Base-by-base conservation (phyloP, 2,329 filamentous ascomycete species). In the Talaromyces albobiverticillius region DNA sequence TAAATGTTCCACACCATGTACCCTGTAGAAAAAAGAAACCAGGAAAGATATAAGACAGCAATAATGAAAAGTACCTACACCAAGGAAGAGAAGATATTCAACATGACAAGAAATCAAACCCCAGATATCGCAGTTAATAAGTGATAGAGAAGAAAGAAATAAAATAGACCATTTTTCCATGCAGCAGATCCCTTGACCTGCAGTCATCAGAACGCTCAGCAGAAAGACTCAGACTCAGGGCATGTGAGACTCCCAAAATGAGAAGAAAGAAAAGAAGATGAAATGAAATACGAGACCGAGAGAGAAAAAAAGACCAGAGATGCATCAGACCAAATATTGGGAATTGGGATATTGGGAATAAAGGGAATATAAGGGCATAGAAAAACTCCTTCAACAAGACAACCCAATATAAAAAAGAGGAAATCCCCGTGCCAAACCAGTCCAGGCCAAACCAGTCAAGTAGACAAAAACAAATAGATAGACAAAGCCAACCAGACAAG, bases 291-390 rank as follows among this genome's bases (percentile, higher is more conserved):
- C 29, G 14, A 20, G n/a, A 23, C 26, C 14, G 25, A 34, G 16
- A 20, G 13, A 56, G 52, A 59, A 51, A 51, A 57, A 60, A 54
- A 60, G 38, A 59, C 57, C 56, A 53, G 45, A 59, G 61, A 57
- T 61, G 59, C 59, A 51, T 58, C 61, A 57, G 60, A 63, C 55
- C 56, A 63, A 64, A 60, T 60, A 62, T 66, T 63, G 31, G 42
- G 42, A 51, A 40, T 11, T 14, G 23, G 34, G 13, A 60, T 60
- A 62, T 66, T 62, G 31, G 42, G 42, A 40, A 50, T 42, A 50
- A 38, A 14, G 36, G 48, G 51, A 54, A 50, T 42, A 46, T 34
- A 46, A 32, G n/a, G n/a, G n/a, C n/a, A n/a, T n/a, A n/a, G n/a
- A n/a, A 40, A 16, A 49, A 56, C 59, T 59, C 57, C 60, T 56